Base-by-base conservation (phyloP, 176 grass and related monocot genomes). In the Avena eriantha region DNA sequence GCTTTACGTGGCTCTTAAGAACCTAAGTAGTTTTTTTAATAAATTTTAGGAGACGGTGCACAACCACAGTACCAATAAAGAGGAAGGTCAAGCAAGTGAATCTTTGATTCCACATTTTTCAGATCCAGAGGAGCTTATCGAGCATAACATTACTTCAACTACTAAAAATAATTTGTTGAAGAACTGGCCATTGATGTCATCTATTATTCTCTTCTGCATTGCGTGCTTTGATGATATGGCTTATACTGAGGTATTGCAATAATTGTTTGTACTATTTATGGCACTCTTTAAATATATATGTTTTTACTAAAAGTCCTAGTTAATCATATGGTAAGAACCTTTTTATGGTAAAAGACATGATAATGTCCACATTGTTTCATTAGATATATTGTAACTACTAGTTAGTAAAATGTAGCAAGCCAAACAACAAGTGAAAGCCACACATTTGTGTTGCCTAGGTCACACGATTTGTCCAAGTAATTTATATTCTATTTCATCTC, bases 111-210 rank as follows among this genome's bases (percentile, higher is more conserved):
- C 59, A 31, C 13, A 50, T 36, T 69, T 66, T 13, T n/a, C 17
- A 53, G 71, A 50, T 76, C 31, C 56, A 0, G 23, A 84, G 34
- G 70, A 49, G 54, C 8, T 63, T 63, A 16, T 41, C 0, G 47
- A 87, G 23, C 26, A 83, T 83, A 23, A 50, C 7, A 39, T 41
- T 68, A 67, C 12, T 57, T 45, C 19, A 54, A 12, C 85, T 39
- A 64, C 16, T 3, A 84, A 86, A 16, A 66, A 86, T 13, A 89
- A 45, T 69, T 60, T 97, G 78, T 76, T 97, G 26, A 94, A 80
- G 74, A 94, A 93, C 22, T 94, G 90, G 90, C 90, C 88, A 46
- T 57, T 94, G 35, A 93, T 97, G 83, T 94, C 92, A 86, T 94
- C 92, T 13, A 91, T 94, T 51, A 26, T 97, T 35, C 17, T 90